Evolutionary conservation across 2,329 filamentous ascomycete genomes (phyloP).

Genomic region (Colletotrichum lini): DNA sequence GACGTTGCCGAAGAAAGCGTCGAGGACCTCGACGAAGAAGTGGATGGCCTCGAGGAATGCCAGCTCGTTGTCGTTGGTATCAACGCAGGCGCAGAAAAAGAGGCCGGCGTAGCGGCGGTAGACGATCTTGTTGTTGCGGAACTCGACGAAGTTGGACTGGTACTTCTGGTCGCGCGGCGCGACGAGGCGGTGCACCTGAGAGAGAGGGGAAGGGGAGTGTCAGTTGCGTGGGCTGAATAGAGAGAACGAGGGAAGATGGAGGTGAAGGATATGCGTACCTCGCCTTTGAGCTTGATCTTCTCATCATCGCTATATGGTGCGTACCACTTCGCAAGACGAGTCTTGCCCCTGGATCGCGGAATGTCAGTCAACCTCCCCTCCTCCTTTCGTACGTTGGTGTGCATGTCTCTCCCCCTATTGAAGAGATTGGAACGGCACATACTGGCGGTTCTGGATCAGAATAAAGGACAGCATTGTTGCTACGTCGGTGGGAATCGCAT

Average conservation of each 20-base stretch:
- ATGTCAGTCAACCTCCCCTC: conserved; percentile 22
- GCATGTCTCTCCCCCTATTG: too few species aligned
- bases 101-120: conserved; percentile 97
- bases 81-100: conserved; percentile 99
- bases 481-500: conserved; percentile 29
- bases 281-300: conserved; percentile 99
- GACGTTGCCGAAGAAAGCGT: conserved; percentile 99
- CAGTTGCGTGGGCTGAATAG: conserved; percentile 8
- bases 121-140: conserved; percentile 94
- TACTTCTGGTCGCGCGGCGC: conserved; percentile 99
- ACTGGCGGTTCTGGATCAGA: conserved; percentile 88
- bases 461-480: conserved; percentile 80
- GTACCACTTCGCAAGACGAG: conserved; percentile 98
- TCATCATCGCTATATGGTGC: conserved; percentile 98
- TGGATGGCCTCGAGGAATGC: conserved; percentile 98
- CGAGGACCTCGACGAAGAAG: conserved; percentile 99
- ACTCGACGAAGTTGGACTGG: conserved; percentile 99
- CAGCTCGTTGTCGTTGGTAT: conserved; percentile 98
- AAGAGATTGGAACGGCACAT: conserved; percentile 34
- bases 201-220: conserved; percentile 8
- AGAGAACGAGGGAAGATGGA: conserved; percentile 21
- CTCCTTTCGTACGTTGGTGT: conserved; percentile 1
- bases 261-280: conserved; percentile 68
- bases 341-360: conserved; percentile 83
- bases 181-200: conserved; percentile 94